phyloP scores from a whole-genome alignment of 139 green algal species.

The Chlorella sp. region DNA sequence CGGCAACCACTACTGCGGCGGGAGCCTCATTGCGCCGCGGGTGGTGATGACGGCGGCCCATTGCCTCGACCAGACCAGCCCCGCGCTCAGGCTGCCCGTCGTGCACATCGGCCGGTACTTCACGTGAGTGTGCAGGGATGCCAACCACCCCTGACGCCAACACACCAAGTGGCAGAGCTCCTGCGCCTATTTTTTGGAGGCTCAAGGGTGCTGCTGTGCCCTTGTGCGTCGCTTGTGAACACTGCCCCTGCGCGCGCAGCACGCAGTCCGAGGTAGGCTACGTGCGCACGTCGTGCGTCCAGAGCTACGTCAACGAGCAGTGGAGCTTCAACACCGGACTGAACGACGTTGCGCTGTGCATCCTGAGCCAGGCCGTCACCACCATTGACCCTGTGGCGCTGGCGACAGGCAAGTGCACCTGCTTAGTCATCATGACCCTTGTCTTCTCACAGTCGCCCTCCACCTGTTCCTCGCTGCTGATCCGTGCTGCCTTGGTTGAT shows the following conservation, averaged over 20 bases:
- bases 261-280: too few species aligned
- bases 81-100: not conserved
- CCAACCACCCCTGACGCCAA: not conserved
- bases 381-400: not conserved
- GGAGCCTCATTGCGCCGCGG: not conserved
- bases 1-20: not conserved
- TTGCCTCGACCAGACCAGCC: not conserved
- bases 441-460: too few species aligned
- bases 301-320: not conserved
- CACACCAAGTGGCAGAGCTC: too few species aligned
- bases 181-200: too few species aligned
- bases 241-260: too few species aligned
- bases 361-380: not conserved
- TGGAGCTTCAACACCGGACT: not conserved
- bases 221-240: too few species aligned
- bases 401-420: not conserved
- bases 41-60: constrained; percentile 2
- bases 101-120: not conserved
- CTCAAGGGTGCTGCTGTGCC: too few species aligned
- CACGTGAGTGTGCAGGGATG: not conserved
- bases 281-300: too few species aligned
- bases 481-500: too few species aligned
- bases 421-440: too few species aligned
- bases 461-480: too few species aligned
- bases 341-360: constrained; percentile 6